Base-by-base conservation (phyloP, 2,329 filamentous ascomycete genomes). In the Fonsecaea nubica region DNA sequence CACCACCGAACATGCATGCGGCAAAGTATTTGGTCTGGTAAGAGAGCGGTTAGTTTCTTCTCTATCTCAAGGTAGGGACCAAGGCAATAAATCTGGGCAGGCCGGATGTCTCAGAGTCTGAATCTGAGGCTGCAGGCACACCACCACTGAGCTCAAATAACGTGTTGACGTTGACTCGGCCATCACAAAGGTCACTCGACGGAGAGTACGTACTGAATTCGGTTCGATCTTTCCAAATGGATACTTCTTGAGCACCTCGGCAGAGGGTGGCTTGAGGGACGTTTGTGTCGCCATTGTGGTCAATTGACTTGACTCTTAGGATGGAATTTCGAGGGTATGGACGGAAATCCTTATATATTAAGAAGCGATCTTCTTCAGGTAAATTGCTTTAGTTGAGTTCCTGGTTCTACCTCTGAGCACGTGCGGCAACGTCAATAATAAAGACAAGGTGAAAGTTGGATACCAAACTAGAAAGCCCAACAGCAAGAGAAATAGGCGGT, bases 151-250 rank as follows among this genome's bases (percentile, higher is more conserved):
- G n/a, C 15, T 50, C 45, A 7, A 50, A 3, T 2, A 21, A 18
- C 25, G 3, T 25, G 10, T 30, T 21, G 9, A 18, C 18, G 18
- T 8, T 18, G 42, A 21, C 10, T 54, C 15, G 12, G 25, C 52
- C 10, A 4, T 35, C 2, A 3, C 4, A 36, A 33, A 12, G 15
- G 32, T n/a, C 12, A 36, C 13, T 55, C 18, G 13, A 35, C 5
- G 3, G 30, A 33, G 6, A 40, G 32, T 13, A 68, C 68, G 21
- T 70, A 70, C 68, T 48, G 69, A 72, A 48, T 72, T 69, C 33
- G 71, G 71, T 52, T 72, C 71, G 40, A 72, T 72, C 63, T 72
- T 72, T 32, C 71, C 71, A 42, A 72, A 69, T 12, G 71, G 71
- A 40, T 72, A 72, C 10, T 54, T 56, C 61, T 54, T 66, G 33